Evolutionary conservation across 2,329 filamentous ascomycete species (phyloP).

Genomic region (Pseudocercospora macadamiae): DNA sequence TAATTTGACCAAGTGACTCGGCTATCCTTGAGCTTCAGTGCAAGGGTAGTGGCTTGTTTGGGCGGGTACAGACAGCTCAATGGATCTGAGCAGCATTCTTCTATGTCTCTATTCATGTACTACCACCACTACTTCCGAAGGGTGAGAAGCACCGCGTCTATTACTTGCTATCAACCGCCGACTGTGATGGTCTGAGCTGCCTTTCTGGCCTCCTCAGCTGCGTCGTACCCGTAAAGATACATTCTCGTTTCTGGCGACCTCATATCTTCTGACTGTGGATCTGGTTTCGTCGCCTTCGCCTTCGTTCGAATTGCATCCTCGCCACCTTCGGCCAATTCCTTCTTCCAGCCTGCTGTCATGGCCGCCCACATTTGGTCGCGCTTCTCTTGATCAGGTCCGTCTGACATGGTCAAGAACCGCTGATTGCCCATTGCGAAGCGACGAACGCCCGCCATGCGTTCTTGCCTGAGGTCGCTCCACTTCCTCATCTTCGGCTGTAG

Average conservation of each 20-base stretch:
- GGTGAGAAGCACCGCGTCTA: too few species aligned
- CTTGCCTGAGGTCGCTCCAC: conserved; percentile 8
- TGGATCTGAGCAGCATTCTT: not conserved
- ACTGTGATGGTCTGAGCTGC: too few species aligned
- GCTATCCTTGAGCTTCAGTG: conserved; percentile 7
- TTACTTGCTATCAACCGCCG: too few species aligned
- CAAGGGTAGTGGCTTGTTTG: conserved; percentile 9
- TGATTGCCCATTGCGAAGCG: conserved; percentile 8
- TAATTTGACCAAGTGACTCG: conserved; percentile 15
- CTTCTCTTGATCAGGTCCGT: conserved; percentile 8
- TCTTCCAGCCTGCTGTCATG: conserved; percentile 19
- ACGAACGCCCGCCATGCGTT: not conserved
- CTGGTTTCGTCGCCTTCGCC: conserved; percentile 1
- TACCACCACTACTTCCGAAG: too few species aligned
- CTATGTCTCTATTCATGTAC: not conserved
- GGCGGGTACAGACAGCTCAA: not conserved
- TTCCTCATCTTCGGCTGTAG: not conserved
- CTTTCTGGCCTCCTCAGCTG: conserved; percentile 10
- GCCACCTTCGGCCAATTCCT: conserved; percentile 9
- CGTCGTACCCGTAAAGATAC: conserved; percentile 18
- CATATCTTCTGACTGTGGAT: conserved; percentile 8
- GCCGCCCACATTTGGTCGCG: conserved; percentile 6
- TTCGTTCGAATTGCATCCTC: conserved; percentile 6
- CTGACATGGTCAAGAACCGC: conserved; percentile 7
- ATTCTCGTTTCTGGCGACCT: conserved; percentile 11